phyloP scores from a whole-genome alignment of 148 eudicot species.

The Chenopodium album region DNA sequence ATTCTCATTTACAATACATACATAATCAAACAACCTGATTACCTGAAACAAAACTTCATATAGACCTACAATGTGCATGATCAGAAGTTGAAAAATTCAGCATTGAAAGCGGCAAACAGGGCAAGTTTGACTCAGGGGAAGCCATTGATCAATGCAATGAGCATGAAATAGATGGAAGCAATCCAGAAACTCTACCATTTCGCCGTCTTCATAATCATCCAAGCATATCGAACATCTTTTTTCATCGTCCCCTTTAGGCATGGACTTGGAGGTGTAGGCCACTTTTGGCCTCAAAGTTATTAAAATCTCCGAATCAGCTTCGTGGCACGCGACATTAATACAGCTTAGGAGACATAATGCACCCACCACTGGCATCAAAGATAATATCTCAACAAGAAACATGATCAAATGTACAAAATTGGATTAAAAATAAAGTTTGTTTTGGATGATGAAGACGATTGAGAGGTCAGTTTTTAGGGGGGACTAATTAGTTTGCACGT shows the following conservation, averaged over 20 bases:
- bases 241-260: constrained; percentile 27
- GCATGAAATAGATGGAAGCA: constrained; percentile 50
- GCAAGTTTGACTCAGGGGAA: constrained; percentile 41
- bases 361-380: constrained; percentile 26
- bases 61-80: background rate
- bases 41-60: background rate
- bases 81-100: constrained; percentile 1
- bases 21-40: background rate
- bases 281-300: constrained; percentile 19
- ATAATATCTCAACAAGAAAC: constrained; percentile 20
- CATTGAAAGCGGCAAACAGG: constrained; percentile 47
- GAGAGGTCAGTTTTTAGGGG: background rate
- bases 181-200: constrained; percentile 33
- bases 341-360: constrained; percentile 24
- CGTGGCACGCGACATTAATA: constrained; percentile 17
- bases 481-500: background rate
- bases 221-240: constrained; percentile 34
- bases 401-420: background rate
- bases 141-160: constrained; percentile 63
- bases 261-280: constrained; percentile 18
- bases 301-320: constrained; percentile 4
- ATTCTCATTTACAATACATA: background rate
- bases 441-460: background rate
- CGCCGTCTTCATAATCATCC: constrained; percentile 33
- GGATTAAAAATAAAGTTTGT: background rate